Evolutionary conservation across 306 rosid genomes (phyloP).

Genomic region (Alnus rubra): DNA sequence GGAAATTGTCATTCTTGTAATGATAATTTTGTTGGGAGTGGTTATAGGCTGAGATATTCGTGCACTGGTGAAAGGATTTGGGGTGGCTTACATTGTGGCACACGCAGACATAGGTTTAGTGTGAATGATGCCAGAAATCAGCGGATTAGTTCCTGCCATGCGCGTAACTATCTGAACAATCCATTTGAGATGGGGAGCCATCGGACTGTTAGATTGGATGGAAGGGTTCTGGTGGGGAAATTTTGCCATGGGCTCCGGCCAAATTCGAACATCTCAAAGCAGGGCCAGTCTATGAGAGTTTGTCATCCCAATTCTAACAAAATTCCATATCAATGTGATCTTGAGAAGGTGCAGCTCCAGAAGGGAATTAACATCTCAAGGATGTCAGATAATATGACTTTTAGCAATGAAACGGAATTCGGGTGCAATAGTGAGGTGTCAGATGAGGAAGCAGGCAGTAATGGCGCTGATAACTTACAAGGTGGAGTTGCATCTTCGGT

Average conservation of each 20-base stretch:
- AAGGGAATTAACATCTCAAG: constrained; percentile 1
- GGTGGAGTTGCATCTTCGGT: constrained; percentile 18
- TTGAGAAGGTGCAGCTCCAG: not conserved
- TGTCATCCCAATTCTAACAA: constrained; percentile 8
- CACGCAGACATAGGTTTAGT: constrained; percentile 12
- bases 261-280: constrained; percentile 16
- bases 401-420: not conserved
- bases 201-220: constrained; percentile 3
- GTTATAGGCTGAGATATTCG: not conserved
- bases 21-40: constrained; percentile 5
- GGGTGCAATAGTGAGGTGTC: not conserved
- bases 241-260: constrained; percentile 10
- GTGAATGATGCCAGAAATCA: constrained; percentile 13
- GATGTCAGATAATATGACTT: too few species aligned
- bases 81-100: too few species aligned
- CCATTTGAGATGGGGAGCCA: constrained; percentile 21
- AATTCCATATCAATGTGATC: constrained; percentile 6
- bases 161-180: not conserved
- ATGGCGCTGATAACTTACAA: not conserved
- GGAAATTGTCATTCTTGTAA: not conserved
- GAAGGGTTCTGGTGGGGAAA: constrained; percentile 9
- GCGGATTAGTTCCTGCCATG: constrained; percentile 11
- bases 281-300: constrained; percentile 9
- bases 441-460: constrained; percentile 10
- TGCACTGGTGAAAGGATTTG: not conserved